Evolutionary conservation across 306 rosid genomes (phyloP).

Genomic region (Datisca glomerata): DNA sequence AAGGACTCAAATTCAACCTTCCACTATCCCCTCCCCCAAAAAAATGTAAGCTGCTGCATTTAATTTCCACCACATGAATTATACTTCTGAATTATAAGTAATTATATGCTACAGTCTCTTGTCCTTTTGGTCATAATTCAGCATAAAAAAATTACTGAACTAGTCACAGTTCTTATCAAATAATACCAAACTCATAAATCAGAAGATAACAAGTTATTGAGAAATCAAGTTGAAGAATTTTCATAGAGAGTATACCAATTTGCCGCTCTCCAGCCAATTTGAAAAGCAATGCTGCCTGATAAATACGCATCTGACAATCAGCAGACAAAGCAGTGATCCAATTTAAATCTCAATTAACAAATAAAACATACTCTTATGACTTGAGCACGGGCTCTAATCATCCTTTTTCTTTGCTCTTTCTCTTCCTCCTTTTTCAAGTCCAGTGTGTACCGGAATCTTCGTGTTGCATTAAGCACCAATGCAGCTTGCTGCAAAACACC

Average conservation of each 20-base stretch:
- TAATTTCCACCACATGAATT: too few species aligned
- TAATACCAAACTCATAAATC: too few species aligned
- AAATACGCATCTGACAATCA: slow-evolving; percentile 26
- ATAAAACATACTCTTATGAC: slow-evolving; percentile 66
- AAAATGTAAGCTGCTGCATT: too few species aligned
- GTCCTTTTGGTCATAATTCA: too few species aligned
- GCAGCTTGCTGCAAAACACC: slow-evolving; percentile 70
- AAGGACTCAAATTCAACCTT: too few species aligned
- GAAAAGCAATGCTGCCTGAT: slow-evolving; percentile 89
- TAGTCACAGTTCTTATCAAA: too few species aligned
- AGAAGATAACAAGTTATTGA: too few species aligned
- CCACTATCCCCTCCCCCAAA: too few species aligned
- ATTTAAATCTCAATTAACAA: slow-evolving; percentile 8
- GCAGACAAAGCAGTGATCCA: slow-evolving; percentile 6
- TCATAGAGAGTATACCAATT: slow-evolving; percentile 45
- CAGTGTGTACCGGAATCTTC: slow-evolving; percentile 84
- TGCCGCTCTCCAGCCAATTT: slow-evolving; percentile 78
- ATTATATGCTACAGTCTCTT: too few species aligned
- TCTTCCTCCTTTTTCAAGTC: slow-evolving; percentile 74
- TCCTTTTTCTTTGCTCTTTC: slow-evolving; percentile 48
- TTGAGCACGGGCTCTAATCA: slow-evolving; percentile 94
- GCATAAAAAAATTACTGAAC: too few species aligned
- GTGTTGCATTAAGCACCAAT: slow-evolving; percentile 73
- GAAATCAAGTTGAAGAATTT: not conserved
- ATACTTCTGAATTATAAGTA: too few species aligned